A percentile compares a stretch with the other conserved stretches of the same genome.
Conservation (phyloP, 106 monocot genomes). For the Dendrobium nobile region DNA sequence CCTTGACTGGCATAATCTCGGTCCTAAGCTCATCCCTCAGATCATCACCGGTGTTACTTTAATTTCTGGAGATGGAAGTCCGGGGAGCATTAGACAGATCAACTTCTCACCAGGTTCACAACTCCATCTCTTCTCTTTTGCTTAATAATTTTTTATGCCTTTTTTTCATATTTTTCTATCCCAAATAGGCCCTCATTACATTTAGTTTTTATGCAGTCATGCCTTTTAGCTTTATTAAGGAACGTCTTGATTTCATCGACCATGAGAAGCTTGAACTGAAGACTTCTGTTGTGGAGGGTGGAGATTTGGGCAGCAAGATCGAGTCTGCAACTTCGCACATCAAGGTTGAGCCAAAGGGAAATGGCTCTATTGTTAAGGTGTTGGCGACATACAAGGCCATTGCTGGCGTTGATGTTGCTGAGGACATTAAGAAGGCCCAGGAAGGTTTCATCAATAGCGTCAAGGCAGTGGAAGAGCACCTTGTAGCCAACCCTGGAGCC, state of each 20-base stretch:
- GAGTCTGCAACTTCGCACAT: conserved; percentile 12
- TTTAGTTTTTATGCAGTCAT: neutral
- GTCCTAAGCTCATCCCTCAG: conserved; percentile 8
- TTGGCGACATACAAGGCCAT: conserved; percentile 1
- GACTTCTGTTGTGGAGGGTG: conserved; percentile 9
- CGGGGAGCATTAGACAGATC: conserved; percentile 9
- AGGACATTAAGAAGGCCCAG: conserved; percentile 10
- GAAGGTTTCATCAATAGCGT: conserved; percentile 10
- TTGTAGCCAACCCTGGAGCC: conserved; percentile 32
- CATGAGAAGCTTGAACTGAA: conserved; percentile 10
- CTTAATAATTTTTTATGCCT: too few relatives aligned
- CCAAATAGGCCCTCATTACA: too few relatives aligned
- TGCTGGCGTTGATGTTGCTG: neutral
- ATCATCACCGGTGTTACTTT: neutral
- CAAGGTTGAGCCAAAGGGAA: conserved; percentile 9
- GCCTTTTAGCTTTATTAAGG: conserved; percentile 9
- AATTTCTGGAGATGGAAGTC: neutral
- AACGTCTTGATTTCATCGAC: conserved; percentile 15
- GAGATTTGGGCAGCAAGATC: conserved; percentile 8
- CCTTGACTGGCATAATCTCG: conserved; percentile 15
- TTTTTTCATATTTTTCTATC: too few relatives aligned
- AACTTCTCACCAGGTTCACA: conserved; percentile 4
- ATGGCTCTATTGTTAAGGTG: conserved; percentile 2
- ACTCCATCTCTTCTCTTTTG: neutral
- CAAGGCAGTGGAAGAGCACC: conserved; percentile 29